phyloP scores from a whole-genome alignment of 257 asterid species.

The Striga asiatica region DNA sequence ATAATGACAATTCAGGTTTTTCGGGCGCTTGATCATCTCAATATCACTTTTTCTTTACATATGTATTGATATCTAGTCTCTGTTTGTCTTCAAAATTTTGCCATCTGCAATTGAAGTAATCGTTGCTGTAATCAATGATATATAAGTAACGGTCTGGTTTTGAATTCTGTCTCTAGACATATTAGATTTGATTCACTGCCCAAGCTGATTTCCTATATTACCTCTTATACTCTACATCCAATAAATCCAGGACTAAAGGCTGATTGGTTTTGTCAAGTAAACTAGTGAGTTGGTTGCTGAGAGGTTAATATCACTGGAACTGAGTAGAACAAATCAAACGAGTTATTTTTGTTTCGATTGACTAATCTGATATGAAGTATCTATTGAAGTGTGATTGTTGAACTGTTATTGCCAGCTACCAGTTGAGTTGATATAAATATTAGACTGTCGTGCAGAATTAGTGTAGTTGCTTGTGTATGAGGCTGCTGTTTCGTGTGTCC shows the following conservation, averaged over 20 bases:
- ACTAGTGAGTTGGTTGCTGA: not conserved
- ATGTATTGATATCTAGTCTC: conserved; percentile 1
- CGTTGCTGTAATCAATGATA: not conserved
- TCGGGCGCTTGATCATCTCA: conserved; percentile 10
- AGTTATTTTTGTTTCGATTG: not conserved
- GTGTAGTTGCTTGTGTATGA: not conserved
- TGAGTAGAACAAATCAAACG: not conserved
- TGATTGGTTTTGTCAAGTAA: conserved; percentile 1
- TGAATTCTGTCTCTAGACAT: not conserved
- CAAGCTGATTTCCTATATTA: not conserved
- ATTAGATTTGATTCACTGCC: not conserved
- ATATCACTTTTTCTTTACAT: not conserved
- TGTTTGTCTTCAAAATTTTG: conserved; percentile 1
- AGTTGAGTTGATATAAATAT: not conserved
- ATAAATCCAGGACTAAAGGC: not conserved
- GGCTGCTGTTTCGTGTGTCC: not conserved
- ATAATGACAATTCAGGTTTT: conserved; percentile 32
- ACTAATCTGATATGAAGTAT: not conserved
- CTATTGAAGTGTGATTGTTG: too few relatives aligned
- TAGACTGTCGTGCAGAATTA: not conserved
- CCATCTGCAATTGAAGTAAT: not conserved
- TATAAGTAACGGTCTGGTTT: not conserved
- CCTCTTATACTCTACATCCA: not conserved
- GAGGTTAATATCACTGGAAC: too few relatives aligned
- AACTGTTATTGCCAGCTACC: too few relatives aligned